Base-by-base conservation (phyloP, 2,329 filamentous ascomycete genomes). In the Ceratocystis huliohia region DNA sequence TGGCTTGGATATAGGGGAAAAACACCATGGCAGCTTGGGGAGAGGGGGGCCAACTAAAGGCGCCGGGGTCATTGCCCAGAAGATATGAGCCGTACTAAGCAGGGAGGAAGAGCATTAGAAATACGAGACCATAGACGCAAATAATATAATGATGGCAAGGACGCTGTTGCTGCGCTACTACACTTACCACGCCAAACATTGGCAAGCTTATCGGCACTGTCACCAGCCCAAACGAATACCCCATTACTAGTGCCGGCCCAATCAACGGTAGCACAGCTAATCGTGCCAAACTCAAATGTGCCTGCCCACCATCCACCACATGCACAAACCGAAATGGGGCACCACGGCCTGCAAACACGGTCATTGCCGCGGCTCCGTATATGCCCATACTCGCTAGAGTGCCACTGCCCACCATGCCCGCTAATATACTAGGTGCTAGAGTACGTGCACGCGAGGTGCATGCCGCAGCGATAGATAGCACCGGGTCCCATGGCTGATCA, bases 401-500 rank as follows among this genome's bases (percentile, higher is more conserved):
- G 48, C 81, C 81, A 10, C 79, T 75, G 25, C 80, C 75, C 22
- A 69, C 46, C 69, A 77, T 73, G 41, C 73, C 74, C 5, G 84
- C 73, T 4, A 94, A 83, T 3, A 92, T 74, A 25, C 88, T 79
- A 10, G 90, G 78, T 44, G 82, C 80, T 61, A 77, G 73, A 74
- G 81, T 69, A 76, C 83, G 73, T 79, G 85, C 74, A 77, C 73
- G 73, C 46, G 78, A 77, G 71, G 87, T 81, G 8, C 89, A 69
- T 17, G 78, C 74, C 63, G 88, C 83, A 68, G 86, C 82, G 0
- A 86, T 72, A 65, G 87, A 83, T 33, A 97, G 84, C 25, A 94
- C 76, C 25, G 84, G 78, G 72, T 92, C 91, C 72, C 82, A 84
- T 15, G 89, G 88, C 62, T 92, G 86, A 63, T 87, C 83, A 33